Conservation (phyloP, 176 grass and related monocot genomes). For the Ensete ventricosum region DNA sequence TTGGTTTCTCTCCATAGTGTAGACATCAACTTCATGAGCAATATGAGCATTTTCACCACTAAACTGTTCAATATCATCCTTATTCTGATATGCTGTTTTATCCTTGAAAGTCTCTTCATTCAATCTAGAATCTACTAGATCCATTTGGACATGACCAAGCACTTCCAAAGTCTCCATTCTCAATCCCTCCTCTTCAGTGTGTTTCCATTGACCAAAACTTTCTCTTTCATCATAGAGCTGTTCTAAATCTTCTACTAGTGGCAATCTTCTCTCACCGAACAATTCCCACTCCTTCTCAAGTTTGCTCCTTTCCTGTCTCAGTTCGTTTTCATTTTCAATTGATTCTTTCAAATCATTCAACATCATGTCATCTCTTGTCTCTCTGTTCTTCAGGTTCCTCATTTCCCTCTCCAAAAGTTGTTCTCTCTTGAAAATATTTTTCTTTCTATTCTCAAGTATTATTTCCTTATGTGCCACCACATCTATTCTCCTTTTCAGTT, state of each 20-base stretch:
- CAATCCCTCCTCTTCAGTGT: not conserved
- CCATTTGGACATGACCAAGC: not conserved
- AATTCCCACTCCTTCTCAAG: conserved; percentile 3
- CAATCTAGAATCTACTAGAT: not conserved
- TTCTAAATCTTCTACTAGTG: not conserved
- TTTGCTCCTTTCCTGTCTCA: not conserved
- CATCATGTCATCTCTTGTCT: not conserved
- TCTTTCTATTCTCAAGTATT: not conserved
- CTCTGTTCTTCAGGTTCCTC: not conserved
- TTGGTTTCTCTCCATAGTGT: not conserved
- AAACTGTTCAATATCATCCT: not conserved
- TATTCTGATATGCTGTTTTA: not conserved
- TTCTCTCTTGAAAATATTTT: not conserved
- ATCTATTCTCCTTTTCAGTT: not conserved
- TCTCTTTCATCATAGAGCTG: not conserved
- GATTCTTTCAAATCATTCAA: conserved; percentile 5
- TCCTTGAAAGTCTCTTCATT: not conserved
- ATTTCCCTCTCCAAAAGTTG: not conserved
- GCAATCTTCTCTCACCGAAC: not conserved
- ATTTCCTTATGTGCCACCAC: not conserved
- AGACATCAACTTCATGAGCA: not conserved
- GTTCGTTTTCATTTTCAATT: not conserved
- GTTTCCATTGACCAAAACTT: not conserved
- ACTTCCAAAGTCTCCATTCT: not conserved
- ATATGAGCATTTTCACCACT: not conserved